Evolutionary conservation across 345 rosid genomes (phyloP), one percentile per base, ranked within the genome.

Genomic region (Erodium maritimum): DNA sequence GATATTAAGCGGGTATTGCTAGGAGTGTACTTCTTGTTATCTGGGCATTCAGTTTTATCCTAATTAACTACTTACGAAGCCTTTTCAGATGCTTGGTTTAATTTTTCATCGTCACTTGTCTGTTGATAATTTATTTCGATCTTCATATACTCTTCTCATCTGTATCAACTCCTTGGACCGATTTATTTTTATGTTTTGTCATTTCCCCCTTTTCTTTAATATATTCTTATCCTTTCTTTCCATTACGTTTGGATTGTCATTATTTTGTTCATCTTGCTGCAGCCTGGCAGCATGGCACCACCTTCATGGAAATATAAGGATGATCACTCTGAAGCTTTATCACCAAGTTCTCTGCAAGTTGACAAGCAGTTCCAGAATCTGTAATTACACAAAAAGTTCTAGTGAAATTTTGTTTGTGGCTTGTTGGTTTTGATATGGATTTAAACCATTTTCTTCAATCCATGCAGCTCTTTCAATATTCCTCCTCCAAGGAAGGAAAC

Each of bases 401-500:
- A 17, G 55, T 29, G 13, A 19, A 58, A 37, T 16, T 20, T 42
- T 21, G 23, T 58, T 6, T 21, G 51, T 12, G 33, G 59, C 34
- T 6, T 9, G 23, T 65, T 34, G 23, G 14, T 10, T 6, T 19
- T 23, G 37, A 29, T 7, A 21, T 48, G 37, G 53, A 9, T 56
- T 0, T 22, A 18, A 5, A 52, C 8, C 9, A 50, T 56, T 21
- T 55, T 65, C 4, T 17, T 65, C 60, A n/a, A 68, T 57, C 45
- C 61, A 18, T 67, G 76, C 84, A 89, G 99, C 66, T 83, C 94
- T 68, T 54, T 87, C 63, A 75, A 77, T 68, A 61, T 78, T 45
- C 88, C 86, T 54, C 74, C 67, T 62, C 87, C 87, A 54, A 89
- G 85, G 67, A 74, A 87, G 77, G 99, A 87, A 69, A 93, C 99